Base-by-base conservation (phyloP, 164 flowering plant species). In the Paratinospora sagittata region DNA sequence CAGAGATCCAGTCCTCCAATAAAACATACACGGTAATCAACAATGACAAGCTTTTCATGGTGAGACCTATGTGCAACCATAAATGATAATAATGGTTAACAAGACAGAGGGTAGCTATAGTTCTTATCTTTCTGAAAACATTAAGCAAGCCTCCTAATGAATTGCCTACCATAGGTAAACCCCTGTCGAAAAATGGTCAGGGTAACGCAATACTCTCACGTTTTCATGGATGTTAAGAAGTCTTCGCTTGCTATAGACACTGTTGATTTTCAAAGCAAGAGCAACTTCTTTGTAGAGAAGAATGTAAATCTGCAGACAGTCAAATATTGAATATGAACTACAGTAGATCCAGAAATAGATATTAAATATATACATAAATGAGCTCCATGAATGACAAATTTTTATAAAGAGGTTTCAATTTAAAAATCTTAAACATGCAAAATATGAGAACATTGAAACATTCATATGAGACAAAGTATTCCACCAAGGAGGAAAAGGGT, bases 241-340 rank as follows among this genome's bases (percentile, higher is more conserved):
- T 80, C 77, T 90, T 73, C 83, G 82, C 82, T 96, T 92, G 81
- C 99, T 96, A 70, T 91, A 89, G 17, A 87, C 87, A 79, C 99
- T 96, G 81, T 93, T 93, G 73, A 96, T 96, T 83, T 96, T 96
- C 82, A 96, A 82, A 77, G 99, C 98, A 74, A 93, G 79, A 72
- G 99, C 90, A 77, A 96, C 91, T 83, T 96, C 99, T 78, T 96
- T 96, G 82, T 96, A 96, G 13, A 96, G 83, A 77, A 96, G 96
- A 80, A 96, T 88, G 76, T 91, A 91, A 33, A 96, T 88, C 99
- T 96, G 93, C 81, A 84, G 1, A 6, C 21, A 52, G 7, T 5
- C 45, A 73, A 14, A 75, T n/a, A 63, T 47, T 70, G 70, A 61
- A 41, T 52, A 13, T 63, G 49, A 64, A 30, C 23, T n/a, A 61